Conservation (phyloP, 805 yeast genomes). For the Nematodospora valgi region DNA sequence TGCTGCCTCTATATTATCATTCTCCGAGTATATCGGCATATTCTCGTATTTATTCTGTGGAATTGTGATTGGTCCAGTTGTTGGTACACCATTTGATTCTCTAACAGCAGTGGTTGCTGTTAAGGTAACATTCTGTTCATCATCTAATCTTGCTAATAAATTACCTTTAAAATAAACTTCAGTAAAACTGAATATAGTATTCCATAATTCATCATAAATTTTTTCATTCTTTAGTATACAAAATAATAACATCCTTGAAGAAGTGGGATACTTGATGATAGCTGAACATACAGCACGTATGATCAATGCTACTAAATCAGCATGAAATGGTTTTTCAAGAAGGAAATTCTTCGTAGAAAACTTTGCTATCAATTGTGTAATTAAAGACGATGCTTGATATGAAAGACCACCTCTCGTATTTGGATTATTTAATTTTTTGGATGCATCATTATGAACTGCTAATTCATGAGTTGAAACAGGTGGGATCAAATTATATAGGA, state of each 20-base stretch:
- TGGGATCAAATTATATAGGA: constrained; percentile 58
- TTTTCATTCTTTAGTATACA: constrained; percentile 43
- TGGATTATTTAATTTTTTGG: constrained; percentile 24
- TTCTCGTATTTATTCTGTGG: constrained; percentile 4
- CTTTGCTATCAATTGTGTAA: constrained; percentile 42
- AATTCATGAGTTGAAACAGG: constrained; percentile 26
- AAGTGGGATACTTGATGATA: constrained; percentile 46
- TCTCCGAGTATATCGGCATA: background rate
- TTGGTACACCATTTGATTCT: background rate
- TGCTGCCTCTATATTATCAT: constrained; percentile 32
- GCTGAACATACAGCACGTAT: constrained; percentile 54
- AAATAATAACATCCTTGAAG: constrained; percentile 53
- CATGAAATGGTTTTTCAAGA: constrained; percentile 38
- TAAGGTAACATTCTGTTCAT: constrained; percentile 3
- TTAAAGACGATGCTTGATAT: constrained; percentile 44
- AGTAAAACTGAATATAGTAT: constrained; percentile 26
- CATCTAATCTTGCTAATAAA: constrained; percentile 14
- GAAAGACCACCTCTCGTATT: constrained; percentile 44
- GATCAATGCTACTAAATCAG: constrained; percentile 59
- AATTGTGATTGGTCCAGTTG: background rate
- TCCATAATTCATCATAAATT: constrained; percentile 33
- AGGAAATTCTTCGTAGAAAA: constrained; percentile 36
- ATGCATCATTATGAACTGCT: constrained; percentile 13
- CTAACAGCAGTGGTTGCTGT: background rate
- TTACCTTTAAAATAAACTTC: constrained; percentile 22